Percentiles rank a stretch among this genome's conserved stretches.
Evolutionary conservation across 805 yeast genomes (phyloP).

Genomic region (Metschnikowia hibisci): DNA sequence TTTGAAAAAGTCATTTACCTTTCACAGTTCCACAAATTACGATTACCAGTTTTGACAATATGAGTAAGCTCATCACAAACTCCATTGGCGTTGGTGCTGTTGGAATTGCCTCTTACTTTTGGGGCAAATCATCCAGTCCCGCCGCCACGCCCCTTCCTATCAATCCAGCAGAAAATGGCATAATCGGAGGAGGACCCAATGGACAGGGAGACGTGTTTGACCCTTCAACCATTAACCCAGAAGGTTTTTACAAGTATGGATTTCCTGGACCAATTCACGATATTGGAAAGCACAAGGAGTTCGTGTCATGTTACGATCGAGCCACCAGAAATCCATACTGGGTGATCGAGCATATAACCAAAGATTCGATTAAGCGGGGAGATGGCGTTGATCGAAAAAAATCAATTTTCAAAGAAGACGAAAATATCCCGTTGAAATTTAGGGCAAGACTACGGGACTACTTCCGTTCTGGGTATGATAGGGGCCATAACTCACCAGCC

Average conservation of each 20-base stretch:
- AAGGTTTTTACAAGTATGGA: slow-evolving; percentile 83
- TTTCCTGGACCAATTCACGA: slow-evolving; percentile 96
- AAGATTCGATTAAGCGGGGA: slow-evolving; percentile 53
- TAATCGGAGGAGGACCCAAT: slow-evolving; percentile 1
- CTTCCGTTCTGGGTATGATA: slow-evolving; percentile 91
- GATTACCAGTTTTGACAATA: slow-evolving; percentile 5
- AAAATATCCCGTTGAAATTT: slow-evolving; percentile 67
- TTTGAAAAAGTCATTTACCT: not conserved
- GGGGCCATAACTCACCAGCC: slow-evolving; percentile 98
- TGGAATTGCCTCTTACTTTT: slow-evolving; percentile 39
- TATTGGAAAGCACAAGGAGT: slow-evolving; percentile 66
- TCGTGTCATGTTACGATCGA: slow-evolving; percentile 82
- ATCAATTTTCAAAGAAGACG: slow-evolving; percentile 85
- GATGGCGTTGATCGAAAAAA: slow-evolving; percentile 70
- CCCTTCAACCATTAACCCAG: slow-evolving; percentile 56
- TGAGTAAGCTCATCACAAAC: slow-evolving; percentile 29
- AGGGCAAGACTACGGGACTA: slow-evolving; percentile 78
- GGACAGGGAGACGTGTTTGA: slow-evolving; percentile 18
- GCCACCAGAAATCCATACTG: slow-evolving; percentile 81
- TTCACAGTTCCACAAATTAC: not conserved
- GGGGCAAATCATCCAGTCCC: slow-evolving; percentile 32
- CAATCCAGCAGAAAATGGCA: slow-evolving; percentile 12
- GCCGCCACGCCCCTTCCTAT: slow-evolving; percentile 6
- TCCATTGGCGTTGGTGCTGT: slow-evolving; percentile 36
- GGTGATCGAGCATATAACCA: slow-evolving; percentile 86